A percentile compares a stretch with the other conserved stretches of the same genome.
Evolutionary conservation across 1,284 basidiomycete genomes (phyloP).

Genomic region (Leucoagaricus sp.): DNA sequence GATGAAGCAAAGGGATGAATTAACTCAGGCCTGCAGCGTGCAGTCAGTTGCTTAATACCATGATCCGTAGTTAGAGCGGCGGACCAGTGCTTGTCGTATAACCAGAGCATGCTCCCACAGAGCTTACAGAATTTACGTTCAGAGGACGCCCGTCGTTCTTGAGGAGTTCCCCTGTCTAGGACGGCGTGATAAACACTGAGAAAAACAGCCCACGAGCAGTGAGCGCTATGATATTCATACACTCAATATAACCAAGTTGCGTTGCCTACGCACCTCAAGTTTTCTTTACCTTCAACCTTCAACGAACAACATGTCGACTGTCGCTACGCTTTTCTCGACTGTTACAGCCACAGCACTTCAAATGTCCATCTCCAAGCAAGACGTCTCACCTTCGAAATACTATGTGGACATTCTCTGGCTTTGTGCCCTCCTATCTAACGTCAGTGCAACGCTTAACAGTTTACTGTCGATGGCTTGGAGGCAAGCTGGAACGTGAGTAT

Average conservation of each 20-base stretch:
- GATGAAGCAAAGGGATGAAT: conserved; percentile 65
- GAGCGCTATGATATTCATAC: background rate
- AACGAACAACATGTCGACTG: conserved; percentile 41
- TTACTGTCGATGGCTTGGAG: conserved; percentile 1
- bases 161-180: conserved; percentile 48
- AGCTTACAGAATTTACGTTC: conserved; percentile 60
- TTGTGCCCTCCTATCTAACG: background rate
- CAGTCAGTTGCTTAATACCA: too few species aligned
- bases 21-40: conserved; percentile 49
- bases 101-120: conserved; percentile 64
- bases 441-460: background rate
- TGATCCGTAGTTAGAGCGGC: too few species aligned
- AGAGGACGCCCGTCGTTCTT: conserved; percentile 47
- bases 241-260: background rate
- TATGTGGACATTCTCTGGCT: background rate
- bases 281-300: conserved; percentile 50
- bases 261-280: conserved; percentile 42
- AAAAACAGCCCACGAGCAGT: background rate
- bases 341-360: background rate
- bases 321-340: background rate
- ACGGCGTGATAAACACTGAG: conserved; percentile 57
- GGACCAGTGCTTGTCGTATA: conserved; percentile 54
- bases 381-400: background rate
- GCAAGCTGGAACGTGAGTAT: background rate
- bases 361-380: background rate